phyloP scores from a whole-genome alignment of 495 filamentous ascomycete species.

The Schizothecium vesticola region DNA sequence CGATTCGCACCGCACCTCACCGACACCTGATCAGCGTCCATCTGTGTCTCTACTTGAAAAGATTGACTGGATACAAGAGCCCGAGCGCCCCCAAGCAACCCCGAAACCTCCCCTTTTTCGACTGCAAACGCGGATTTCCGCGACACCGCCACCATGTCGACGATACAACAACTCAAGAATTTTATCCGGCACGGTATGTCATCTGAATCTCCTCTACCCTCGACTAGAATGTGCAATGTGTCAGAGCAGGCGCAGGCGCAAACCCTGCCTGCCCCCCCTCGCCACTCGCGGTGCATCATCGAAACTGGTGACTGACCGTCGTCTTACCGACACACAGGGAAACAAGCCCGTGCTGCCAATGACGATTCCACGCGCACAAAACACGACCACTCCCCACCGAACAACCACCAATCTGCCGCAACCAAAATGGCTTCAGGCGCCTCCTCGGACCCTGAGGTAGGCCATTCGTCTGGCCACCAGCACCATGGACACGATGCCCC shows the following conservation, averaged over 20 bases:
- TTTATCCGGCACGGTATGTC: constrained; percentile 86
- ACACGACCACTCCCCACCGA: constrained; percentile 53
- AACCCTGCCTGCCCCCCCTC: neutral
- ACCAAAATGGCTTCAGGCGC: constrained; percentile 22
- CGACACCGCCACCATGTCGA: constrained; percentile 53
- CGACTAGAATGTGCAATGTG: neutral
- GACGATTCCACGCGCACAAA: constrained; percentile 44
- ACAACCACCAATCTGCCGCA: constrained; percentile 34
- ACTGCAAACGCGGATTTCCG: neutral
- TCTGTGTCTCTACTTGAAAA: neutral
- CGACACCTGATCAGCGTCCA: too few relatives aligned
- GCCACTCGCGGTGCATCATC: neutral
- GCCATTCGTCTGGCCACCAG: constrained; percentile 7
- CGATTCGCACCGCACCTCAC: too few relatives aligned
- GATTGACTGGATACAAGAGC: neutral
- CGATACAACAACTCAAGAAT: constrained; percentile 80
- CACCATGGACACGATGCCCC: constrained; percentile 40
- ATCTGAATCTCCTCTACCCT: neutral
- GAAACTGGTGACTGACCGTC: constrained; percentile 26
- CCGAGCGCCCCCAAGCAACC: neutral
- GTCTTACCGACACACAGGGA: constrained; percentile 41
- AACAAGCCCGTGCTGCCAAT: constrained; percentile 76
- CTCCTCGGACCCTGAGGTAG: constrained; percentile 23
- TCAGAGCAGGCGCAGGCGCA: neutral
- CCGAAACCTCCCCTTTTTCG: neutral